Base-by-base conservation (phyloP, 1,284 basidiomycete species). In the Xanthoconium separans region DNA sequence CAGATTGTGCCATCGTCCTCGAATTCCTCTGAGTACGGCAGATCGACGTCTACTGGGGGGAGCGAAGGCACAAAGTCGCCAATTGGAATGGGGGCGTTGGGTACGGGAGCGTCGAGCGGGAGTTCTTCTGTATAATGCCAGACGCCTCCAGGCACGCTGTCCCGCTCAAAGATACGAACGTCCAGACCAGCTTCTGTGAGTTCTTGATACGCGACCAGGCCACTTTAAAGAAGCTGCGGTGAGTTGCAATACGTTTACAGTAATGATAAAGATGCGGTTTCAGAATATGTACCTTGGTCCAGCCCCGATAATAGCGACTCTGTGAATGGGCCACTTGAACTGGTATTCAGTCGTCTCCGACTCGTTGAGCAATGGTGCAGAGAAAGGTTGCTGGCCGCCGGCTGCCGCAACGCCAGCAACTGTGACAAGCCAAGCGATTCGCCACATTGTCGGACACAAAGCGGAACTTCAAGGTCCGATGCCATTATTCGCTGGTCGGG, bases 81-180 rank as follows among this genome's bases (percentile, higher is more conserved):
- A 2, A 40, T 43, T 4, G 47, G 13, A 2, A 5, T 0, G 10
- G 41, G 41, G 6, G 41, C 41, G 11, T 49, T 49, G 5, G 47
- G 47, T 6, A 33, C 20, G 12, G 47, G 47, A 24, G 47, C 47
- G 12, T 49, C 30, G n/a, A 42, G 22, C 10, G 39, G 30, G 16
- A 50, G 7, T 13, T 55, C 52, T 29, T 59, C 53, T 1, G 50
- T 58, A 41, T 55, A 37, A 27, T 47, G 46, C 46, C 46, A 47
- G 27, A 30, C 37, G 6, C 57, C 57, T 13, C 60, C 53, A 0
- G 57, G 53, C 3, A 47, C 48, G 3, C 39, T 53, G 48, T 59
- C 60, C 3, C 57, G 53, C 24, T 60, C 57, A 33, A 62, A 62
- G 15, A 59, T 31, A 24, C 52, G 59, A 22, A 53, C 59, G 11